phyloP scores from a whole-genome alignment of 192 early-diverging fungal species.

The Backusella circina region DNA sequence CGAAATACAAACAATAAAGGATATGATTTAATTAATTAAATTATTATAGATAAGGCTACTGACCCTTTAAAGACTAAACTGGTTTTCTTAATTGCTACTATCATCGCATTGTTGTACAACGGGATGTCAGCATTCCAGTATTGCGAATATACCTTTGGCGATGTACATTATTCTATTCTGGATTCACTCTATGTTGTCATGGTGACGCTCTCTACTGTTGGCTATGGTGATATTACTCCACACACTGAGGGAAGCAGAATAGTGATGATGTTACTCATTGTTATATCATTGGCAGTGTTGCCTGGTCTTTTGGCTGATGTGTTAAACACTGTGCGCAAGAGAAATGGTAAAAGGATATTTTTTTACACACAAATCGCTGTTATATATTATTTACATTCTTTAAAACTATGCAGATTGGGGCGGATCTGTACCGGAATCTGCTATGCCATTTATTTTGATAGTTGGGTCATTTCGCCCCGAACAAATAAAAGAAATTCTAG shows the following conservation, averaged over 20 bases:
- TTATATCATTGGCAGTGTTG: conserved; percentile 54
- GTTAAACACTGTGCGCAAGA: conserved; percentile 35
- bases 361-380: neutral
- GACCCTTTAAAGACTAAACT: conserved; percentile 52
- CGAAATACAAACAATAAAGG: neutral
- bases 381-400: neutral
- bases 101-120: conserved; percentile 55
- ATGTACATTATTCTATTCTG: conserved; percentile 22
- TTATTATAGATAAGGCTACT: conserved; percentile 36
- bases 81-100: conserved; percentile 47
- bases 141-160: conserved; percentile 50
- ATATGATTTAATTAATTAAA: neutral
- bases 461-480: conserved; percentile 41
- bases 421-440: conserved; percentile 18
- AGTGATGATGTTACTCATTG: conserved; percentile 58
- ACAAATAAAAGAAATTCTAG: conserved; percentile 41
- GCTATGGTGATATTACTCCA: conserved; percentile 67
- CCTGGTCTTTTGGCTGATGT: conserved; percentile 52
- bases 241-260: conserved; percentile 47
- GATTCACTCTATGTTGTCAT: conserved; percentile 53
- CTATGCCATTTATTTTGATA: conserved; percentile 39
- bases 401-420: conserved; percentile 20
- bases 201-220: conserved; percentile 69
- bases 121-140: conserved; percentile 60
- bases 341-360: conserved; percentile 15